Conservation (phyloP, 495 filamentous ascomycete species). For the Tuber calosporum region DNA sequence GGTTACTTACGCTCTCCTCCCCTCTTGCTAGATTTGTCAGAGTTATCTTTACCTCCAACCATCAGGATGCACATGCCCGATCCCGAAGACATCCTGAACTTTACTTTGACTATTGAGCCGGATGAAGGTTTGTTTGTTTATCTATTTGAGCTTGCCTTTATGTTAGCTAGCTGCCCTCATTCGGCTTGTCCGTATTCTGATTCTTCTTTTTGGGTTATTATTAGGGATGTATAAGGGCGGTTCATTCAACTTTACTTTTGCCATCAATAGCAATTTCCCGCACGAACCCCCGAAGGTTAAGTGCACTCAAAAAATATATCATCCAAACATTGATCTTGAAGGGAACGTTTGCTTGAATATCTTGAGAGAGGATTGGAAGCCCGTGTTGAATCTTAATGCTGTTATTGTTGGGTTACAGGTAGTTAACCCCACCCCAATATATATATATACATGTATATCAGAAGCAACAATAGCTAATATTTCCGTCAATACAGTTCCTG, state of each 20-base stretch:
- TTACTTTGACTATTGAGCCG: conserved; percentile 84
- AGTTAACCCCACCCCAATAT: conserved; percentile 22
- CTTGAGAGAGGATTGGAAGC: conserved; percentile 96
- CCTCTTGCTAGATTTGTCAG: conserved; percentile 64
- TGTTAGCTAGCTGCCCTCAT: not conserved
- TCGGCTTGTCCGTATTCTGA: not conserved
- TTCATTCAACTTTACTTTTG: conserved; percentile 79
- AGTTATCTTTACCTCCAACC: conserved; percentile 79
- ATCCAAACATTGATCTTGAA: conserved; percentile 96
- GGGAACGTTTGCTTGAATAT: conserved; percentile 98
- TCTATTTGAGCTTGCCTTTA: not conserved
- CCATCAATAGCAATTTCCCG: conserved; percentile 88
- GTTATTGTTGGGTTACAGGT: conserved; percentile 93
- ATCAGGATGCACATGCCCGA: conserved; percentile 92
- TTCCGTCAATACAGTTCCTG: conserved; percentile 58
- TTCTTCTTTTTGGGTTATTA: not conserved
- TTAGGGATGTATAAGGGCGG: conserved; percentile 84
- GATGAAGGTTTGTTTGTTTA: conserved; percentile 59
- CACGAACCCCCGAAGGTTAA: conserved; percentile 98
- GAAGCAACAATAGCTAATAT: not conserved
- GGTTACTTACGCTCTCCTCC: not conserved
- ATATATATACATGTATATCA: not conserved
- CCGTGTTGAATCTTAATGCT: conserved; percentile 90
- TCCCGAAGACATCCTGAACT: conserved; percentile 94
- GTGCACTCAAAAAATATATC: conserved; percentile 97